Percentiles rank a stretch among this genome's conserved stretches.
These are phyloP conservation scores for Wickerhamiella bombiphila DNA, from an alignment of 805 yeast genomes.

Conservation along the genomic window DNA sequence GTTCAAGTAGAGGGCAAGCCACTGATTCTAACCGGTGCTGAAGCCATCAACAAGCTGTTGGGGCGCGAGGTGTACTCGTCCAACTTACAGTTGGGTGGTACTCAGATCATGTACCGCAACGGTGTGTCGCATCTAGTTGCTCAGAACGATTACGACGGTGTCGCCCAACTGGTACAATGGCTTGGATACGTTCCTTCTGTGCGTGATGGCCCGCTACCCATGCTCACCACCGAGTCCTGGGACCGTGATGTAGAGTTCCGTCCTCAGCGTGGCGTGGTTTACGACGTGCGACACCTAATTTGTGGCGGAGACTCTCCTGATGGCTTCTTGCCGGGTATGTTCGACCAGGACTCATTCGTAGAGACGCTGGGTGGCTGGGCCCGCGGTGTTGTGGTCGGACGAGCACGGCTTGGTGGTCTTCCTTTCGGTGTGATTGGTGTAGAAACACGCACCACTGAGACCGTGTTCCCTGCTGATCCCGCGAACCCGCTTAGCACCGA, in stretches of 20 bases:
- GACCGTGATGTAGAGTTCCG: slow-evolving; percentile 77
- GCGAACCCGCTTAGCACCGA: slow-evolving; percentile 95
- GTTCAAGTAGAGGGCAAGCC: slow-evolving; percentile 99
- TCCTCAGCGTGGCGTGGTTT: slow-evolving; percentile 58
- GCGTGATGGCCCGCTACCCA: slow-evolving; percentile 82
- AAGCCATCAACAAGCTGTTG: slow-evolving; percentile 88
- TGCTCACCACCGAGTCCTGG: slow-evolving; percentile 77
- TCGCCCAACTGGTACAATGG: slow-evolving; percentile 89
- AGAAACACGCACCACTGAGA: slow-evolving; percentile 81
- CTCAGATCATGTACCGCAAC: slow-evolving; percentile 94
- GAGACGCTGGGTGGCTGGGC: slow-evolving; percentile 99
- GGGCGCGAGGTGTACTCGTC: slow-evolving; percentile 97
- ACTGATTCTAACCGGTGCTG: slow-evolving; percentile 96
- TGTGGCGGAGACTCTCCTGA: slow-evolving; percentile 60
- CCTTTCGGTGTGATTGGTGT: slow-evolving; percentile 98
- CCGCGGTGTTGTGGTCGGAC: slow-evolving; percentile 93
- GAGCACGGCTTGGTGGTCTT: slow-evolving; percentile 97
- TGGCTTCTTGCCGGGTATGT: slow-evolving; percentile 77
- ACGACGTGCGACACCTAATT: slow-evolving; percentile 91
- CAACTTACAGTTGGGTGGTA: slow-evolving; percentile 96
- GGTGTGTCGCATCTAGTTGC: slow-evolving; percentile 98
- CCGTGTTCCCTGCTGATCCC: slow-evolving; percentile 91
- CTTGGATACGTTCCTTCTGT: slow-evolving; percentile 85
- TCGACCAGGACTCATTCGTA: slow-evolving; percentile 84
- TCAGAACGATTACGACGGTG: slow-evolving; percentile 93